phyloP scores from a whole-genome alignment of 345 rosid genomes.

The Angophora floribunda region DNA sequence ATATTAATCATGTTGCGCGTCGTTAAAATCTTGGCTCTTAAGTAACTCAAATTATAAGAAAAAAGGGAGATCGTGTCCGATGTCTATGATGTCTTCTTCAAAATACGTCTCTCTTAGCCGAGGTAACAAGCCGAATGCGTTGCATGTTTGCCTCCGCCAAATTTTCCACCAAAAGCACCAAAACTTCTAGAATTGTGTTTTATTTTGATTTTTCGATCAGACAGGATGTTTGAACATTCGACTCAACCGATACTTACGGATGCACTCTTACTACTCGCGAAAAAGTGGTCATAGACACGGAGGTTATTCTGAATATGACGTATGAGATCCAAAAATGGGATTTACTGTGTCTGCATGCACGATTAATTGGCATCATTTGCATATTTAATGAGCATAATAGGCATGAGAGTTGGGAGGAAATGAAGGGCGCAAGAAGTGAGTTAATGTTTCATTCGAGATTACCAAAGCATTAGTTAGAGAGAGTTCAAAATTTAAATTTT shows the following conservation, averaged over 20 bases:
- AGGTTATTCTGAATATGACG: neutral
- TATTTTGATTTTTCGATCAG: neutral
- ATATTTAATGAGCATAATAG: neutral
- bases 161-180: no score
- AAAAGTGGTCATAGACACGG: neutral
- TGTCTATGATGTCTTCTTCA: neutral
- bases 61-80: neutral
- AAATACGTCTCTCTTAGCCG: neutral
- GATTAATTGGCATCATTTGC: neutral
- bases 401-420: neutral
- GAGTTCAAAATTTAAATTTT: neutral
- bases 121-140: neutral
- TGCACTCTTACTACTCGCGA: neutral
- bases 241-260: neutral
- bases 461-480: neutral
- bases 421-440: neutral
- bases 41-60: neutral
- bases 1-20: neutral
- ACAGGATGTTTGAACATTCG: neutral
- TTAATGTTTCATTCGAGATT: neutral
- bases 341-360: neutral
- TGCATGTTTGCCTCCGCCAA: accelerated
- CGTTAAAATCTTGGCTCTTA: neutral
- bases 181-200: neutral
- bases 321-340: neutral